Evolutionary conservation across 371 early-diverging fungal genomes (phyloP), one percentile per base, ranked within the genome.

Genomic region (Polyrhizophydium stewartii): DNA sequence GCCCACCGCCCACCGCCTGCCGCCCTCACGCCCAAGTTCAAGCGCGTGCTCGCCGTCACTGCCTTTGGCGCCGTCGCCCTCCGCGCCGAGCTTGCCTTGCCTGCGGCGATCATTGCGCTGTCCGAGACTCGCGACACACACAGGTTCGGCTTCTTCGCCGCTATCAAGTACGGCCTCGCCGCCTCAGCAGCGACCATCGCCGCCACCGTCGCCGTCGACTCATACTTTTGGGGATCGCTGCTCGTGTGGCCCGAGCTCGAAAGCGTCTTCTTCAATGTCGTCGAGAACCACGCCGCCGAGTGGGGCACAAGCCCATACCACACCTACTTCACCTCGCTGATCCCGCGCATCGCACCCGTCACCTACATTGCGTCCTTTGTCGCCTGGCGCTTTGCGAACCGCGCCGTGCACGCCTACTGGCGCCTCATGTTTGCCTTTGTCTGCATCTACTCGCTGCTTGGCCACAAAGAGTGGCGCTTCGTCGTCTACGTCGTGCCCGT

Each of bases 401-500:
- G 22, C 2, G 76, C 80, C 19, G 70, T 79, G 21, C 72, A 86
- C 28, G 78, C 83, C 13, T 70, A 88, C 28, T 65, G 89, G 24
- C 46, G 71, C 7, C 89, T 92, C 0, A 69, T 76, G 5, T 28
- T 83, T 7, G 64, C 76, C 19, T 92, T 86, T 65, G 74, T 90
- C 7, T 55, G 61, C 16, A 22, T 85, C 0, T 92, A 93, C 62
- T 92, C 93, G 16, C 70, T 78, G 27, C 73, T 94, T 25, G 86
- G 86, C 3, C 99, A 98, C 74, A 98, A 98, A 74, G 99, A 98
- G 69, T 94, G 94, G 94, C 81, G 99, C 19, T 98, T 98, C 68
- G 83, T 97, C 7, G 66, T 97, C 7, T 92, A 94, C 31, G 83
- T 87, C 3, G 75, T 97, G 6, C 98, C 98, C 0, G 63, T 93